Conservation (phyloP, 2,329 filamentous ascomycete genomes). For the Alternaria consortialis region DNA sequence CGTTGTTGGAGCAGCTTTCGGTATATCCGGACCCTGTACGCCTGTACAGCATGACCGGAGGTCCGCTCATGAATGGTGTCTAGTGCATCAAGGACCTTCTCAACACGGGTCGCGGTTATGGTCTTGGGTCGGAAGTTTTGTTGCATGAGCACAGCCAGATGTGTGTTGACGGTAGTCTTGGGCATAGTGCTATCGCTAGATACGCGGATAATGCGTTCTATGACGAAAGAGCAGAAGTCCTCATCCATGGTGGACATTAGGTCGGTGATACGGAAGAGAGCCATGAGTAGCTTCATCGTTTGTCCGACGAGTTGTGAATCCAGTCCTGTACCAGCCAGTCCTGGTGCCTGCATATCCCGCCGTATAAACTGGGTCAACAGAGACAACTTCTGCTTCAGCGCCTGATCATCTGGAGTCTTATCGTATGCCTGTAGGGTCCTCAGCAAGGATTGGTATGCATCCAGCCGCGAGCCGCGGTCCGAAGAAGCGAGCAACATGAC, state of each 20-base stretch:
- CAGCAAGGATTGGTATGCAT: constrained; percentile 85
- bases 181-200: constrained; percentile 74
- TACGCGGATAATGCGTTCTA: constrained; percentile 80
- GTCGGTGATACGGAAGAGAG: constrained; percentile 77
- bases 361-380: constrained; percentile 83
- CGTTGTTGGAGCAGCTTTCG: constrained; percentile 77
- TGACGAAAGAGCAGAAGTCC: constrained; percentile 80
- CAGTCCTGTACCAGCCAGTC: constrained; percentile 60
- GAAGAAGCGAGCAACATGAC: constrained; percentile 80
- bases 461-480: constrained; percentile 76
- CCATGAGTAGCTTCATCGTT: constrained; percentile 78
- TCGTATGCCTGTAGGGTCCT: constrained; percentile 82
- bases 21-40: constrained; percentile 81
- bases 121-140: constrained; percentile 80
- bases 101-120: constrained; percentile 75
- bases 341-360: constrained; percentile 75
- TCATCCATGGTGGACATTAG: constrained; percentile 74
- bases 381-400: constrained; percentile 73
- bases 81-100: constrained; percentile 74
- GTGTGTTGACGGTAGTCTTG: constrained; percentile 79
- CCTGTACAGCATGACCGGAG: constrained; percentile 81
- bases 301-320: constrained; percentile 79
- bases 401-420: constrained; percentile 67
- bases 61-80: constrained; percentile 77
- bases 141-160: constrained; percentile 81